These are phyloP conservation scores for Typha latifolia DNA, from an alignment of 176 grass and related monocot genomes.

Conservation along the genomic window DNA sequence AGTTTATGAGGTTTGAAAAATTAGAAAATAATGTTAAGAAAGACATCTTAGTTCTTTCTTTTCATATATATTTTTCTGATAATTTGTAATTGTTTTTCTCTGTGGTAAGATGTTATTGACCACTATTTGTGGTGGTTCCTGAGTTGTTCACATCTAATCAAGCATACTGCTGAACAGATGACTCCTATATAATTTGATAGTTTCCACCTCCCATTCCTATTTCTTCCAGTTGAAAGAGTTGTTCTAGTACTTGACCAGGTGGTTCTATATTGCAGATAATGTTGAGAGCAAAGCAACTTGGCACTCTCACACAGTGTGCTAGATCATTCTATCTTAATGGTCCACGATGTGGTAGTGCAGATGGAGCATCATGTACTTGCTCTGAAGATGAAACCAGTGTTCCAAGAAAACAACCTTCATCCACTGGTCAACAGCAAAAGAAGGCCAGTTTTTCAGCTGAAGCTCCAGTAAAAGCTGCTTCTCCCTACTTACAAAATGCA, in stretches of 20 bases:
- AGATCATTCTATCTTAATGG: slow-evolving; percentile 86
- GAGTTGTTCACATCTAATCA: not conserved
- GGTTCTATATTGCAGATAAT: slow-evolving; percentile 54
- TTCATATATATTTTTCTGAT: too few relatives aligned
- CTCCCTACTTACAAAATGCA: slow-evolving; percentile 31
- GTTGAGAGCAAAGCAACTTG: slow-evolving; percentile 91
- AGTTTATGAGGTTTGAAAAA: too few relatives aligned
- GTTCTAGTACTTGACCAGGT: not conserved
- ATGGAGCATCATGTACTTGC: slow-evolving; percentile 68
- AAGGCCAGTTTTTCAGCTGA: slow-evolving; percentile 25
- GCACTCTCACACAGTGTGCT: slow-evolving; percentile 73
- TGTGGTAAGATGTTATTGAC: not conserved
- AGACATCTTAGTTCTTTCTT: too few relatives aligned
- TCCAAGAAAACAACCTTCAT: slow-evolving; percentile 47
- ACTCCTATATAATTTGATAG: slow-evolving; percentile 9
- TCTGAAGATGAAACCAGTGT: slow-evolving; percentile 62
- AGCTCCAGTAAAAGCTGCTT: slow-evolving; percentile 32
- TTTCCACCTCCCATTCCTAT: not conserved
- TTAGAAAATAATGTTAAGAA: too few relatives aligned
- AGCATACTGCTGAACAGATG: not conserved
- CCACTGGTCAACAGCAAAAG: not conserved
- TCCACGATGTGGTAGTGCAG: slow-evolving; percentile 56
- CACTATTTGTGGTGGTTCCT: not conserved
- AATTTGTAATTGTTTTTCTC: too few relatives aligned
- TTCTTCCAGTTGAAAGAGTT: not conserved